Evolutionary conservation across 306 rosid genomes (phyloP).

Genomic region (Acmispon strigosus): DNA sequence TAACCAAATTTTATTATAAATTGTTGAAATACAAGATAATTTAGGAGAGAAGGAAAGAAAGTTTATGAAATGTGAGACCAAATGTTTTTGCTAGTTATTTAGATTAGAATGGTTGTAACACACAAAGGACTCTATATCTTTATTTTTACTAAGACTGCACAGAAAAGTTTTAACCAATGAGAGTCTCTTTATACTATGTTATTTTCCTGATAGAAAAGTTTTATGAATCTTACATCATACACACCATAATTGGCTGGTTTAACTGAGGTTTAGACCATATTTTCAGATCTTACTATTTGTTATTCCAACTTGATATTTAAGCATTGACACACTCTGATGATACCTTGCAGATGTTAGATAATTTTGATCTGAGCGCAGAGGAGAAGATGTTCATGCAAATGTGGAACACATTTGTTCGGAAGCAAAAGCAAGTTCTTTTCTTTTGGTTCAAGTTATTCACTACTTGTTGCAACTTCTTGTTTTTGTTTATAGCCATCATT

Average conservation of each 20-base stretch:
- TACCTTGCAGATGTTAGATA: conserved; percentile 63
- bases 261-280: not conserved
- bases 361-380: conserved; percentile 42
- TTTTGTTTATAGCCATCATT: not conserved
- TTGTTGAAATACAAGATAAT: not conserved
- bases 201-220: not conserved
- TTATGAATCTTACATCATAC: not conserved
- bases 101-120: not conserved
- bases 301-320: not conserved
- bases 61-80: not conserved
- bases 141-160: not conserved
- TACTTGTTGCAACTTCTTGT: not conserved
- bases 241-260: not conserved
- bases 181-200: not conserved
- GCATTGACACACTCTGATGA: conserved; percentile 8
- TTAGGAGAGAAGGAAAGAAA: not conserved
- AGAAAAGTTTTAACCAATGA: not conserved
- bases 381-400: conserved; percentile 63
- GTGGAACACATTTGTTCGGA: conserved; percentile 75
- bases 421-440: conserved; percentile 49
- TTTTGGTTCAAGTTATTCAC: conserved; percentile 3
- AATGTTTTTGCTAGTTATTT: not conserved
- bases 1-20: not conserved
- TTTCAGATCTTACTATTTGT: not conserved
- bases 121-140: not conserved